Conservation (phyloP, 2,329 filamentous ascomycete genomes). For the Magnaporthiopsis rhizophila region DNA sequence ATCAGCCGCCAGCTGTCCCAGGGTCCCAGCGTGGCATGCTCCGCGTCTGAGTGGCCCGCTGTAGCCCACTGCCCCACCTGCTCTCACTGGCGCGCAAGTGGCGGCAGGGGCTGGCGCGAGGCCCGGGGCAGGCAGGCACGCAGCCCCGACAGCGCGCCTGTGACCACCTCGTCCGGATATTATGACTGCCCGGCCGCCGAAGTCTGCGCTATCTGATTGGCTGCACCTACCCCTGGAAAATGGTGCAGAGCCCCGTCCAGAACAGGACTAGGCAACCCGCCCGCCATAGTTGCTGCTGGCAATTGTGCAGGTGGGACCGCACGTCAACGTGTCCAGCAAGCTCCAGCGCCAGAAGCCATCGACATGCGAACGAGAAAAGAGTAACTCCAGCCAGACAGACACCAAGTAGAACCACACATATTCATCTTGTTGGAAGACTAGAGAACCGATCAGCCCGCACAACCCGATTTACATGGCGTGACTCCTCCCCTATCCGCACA, state of each 20-base stretch:
- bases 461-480: not conserved
- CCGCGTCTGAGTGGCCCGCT: conserved; percentile 14
- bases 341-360: not conserved
- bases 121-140: not conserved
- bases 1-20: conserved; percentile 12
- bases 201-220: not conserved
- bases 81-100: not conserved
- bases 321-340: conserved; percentile 8
- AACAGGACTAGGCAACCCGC: not conserved
- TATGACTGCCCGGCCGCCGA: conserved; percentile 6
- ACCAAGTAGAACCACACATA: not conserved
- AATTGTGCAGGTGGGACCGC: not conserved
- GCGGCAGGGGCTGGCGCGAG: not conserved
- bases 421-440: not conserved
- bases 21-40: conserved; percentile 1
- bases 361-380: not conserved
- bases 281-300: not conserved
- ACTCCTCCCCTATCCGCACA: not conserved
- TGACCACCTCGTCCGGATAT: not conserved
- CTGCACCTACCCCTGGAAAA: not conserved
- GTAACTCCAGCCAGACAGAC: not conserved
- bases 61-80: not conserved
- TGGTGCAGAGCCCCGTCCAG: not conserved
- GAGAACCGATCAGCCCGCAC: not conserved
- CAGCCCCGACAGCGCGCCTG: not conserved